A percentile compares a stretch with the other conserved stretches of the same genome.
phyloP scores from a whole-genome alignment of 441 rosid species.

The Brassica hybrid region DNA sequence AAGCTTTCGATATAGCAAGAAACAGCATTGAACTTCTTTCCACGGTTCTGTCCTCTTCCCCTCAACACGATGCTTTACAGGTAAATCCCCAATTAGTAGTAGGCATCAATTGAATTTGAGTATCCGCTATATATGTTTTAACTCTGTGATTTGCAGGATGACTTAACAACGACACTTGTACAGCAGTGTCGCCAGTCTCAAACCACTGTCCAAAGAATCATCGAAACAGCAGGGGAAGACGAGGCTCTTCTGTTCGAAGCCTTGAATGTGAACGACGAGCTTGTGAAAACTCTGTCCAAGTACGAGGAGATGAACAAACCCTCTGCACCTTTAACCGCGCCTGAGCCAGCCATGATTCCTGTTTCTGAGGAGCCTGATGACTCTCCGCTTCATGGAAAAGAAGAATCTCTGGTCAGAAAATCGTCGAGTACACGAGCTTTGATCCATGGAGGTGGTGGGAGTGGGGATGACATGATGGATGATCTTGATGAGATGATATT shows the following conservation, averaged over 20 bases:
- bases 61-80: slow-evolving; percentile 77
- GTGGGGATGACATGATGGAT: slow-evolving; percentile 88
- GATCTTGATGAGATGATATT: slow-evolving; percentile 97
- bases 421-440: slow-evolving; percentile 59
- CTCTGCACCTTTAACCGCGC: slow-evolving; percentile 46
- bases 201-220: too few species aligned
- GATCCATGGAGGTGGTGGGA: slow-evolving; percentile 60
- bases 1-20: slow-evolving; percentile 90
- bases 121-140: neutral
- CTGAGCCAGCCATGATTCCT: slow-evolving; percentile 94
- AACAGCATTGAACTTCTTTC: slow-evolving; percentile 94
- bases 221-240: too few species aligned
- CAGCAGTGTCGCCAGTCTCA: too few species aligned
- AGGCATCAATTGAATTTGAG: neutral
- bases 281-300: slow-evolving; percentile 74
- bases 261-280: slow-evolving; percentile 81
- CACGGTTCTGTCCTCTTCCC: slow-evolving; percentile 84
- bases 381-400: slow-evolving; percentile 66
- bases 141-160: slow-evolving; percentile 19
- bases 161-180: neutral
- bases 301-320: slow-evolving; percentile 76
- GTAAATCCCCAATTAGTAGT: slow-evolving; percentile 43
- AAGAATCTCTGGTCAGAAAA: slow-evolving; percentile 68
- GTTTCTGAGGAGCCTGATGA: slow-evolving; percentile 87
- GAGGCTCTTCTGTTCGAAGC: slow-evolving; percentile 71